Conservation (phyloP, 768 basidiomycete species). For the Scleroderma citrinum region DNA sequence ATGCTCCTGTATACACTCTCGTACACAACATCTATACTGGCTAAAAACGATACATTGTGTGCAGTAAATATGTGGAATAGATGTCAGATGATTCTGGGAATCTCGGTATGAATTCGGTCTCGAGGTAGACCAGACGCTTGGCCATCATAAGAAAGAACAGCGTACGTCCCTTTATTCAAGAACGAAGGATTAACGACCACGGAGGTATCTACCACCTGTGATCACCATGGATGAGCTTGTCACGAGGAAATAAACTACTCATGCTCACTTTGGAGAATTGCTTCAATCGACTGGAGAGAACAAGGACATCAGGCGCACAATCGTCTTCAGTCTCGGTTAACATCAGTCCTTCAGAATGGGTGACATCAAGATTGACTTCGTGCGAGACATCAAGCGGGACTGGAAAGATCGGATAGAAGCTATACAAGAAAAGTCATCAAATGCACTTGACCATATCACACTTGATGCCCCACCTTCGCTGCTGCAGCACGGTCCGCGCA, state of each 20-base stretch:
- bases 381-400: conserved; percentile 64
- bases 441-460: background rate
- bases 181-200: conserved; percentile 84
- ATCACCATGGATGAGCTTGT: background rate
- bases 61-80: background rate
- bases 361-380: conserved; percentile 88
- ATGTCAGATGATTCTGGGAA: conserved; percentile 19
- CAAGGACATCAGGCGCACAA: conserved; percentile 73
- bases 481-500: conserved; percentile 77
- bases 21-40: no score
- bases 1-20: no score
- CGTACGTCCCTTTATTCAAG: conserved; percentile 56
- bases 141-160: conserved; percentile 34
- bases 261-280: conserved; percentile 78
- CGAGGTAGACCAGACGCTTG: conserved; percentile 19
- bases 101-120: conserved; percentile 24
- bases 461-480: conserved; percentile 59
- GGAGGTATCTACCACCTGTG: conserved; percentile 70
- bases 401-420: conserved; percentile 95
- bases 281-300: conserved; percentile 84
- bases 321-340: conserved; percentile 31
- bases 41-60: background rate
- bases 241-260: background rate
- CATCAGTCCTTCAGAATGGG: conserved; percentile 55
- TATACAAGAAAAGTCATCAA: conserved; percentile 24